Conservation (phyloP, 768 basidiomycete species). For the Pulveroboletus ravenelii region DNA sequence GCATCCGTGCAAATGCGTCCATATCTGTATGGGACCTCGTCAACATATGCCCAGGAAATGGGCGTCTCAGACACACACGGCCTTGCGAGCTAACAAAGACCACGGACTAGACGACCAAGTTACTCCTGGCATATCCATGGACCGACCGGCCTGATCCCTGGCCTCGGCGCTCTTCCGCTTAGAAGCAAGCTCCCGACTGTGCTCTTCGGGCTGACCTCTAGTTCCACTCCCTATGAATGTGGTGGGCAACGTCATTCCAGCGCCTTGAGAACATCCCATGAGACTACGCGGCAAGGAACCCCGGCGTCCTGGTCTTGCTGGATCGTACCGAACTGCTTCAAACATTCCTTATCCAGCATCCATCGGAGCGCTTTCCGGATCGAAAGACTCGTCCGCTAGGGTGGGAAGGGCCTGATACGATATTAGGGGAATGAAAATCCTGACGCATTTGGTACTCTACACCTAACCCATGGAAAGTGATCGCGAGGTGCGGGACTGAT, state of each 20-base stretch:
- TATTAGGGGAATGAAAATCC: background rate
- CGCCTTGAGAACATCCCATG: conserved; percentile 1
- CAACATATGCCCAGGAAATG: background rate
- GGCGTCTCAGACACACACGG: background rate
- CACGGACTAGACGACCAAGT: background rate
- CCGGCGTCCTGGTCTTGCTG: background rate
- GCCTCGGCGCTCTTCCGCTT: background rate
- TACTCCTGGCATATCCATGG: background rate
- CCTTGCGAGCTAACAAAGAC: background rate
- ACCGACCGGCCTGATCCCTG: conserved; percentile 1
- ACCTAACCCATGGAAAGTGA: background rate
- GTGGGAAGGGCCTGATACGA: background rate
- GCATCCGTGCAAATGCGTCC: background rate
- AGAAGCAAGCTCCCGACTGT: background rate
- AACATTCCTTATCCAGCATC: conserved; percentile 1
- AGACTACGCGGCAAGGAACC: background rate
- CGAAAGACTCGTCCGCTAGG: background rate
- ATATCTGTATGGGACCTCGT: too few relatives aligned
- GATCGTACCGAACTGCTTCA: background rate
- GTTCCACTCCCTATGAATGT: background rate
- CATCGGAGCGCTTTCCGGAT: background rate
- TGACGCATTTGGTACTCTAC: background rate
- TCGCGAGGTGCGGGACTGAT: background rate
- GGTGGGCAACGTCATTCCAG: conserved; percentile 4
- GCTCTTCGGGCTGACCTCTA: background rate